Evolutionary conservation across 805 yeast genomes (phyloP).

Genomic region (Wickerhamomyces queroliae): DNA sequence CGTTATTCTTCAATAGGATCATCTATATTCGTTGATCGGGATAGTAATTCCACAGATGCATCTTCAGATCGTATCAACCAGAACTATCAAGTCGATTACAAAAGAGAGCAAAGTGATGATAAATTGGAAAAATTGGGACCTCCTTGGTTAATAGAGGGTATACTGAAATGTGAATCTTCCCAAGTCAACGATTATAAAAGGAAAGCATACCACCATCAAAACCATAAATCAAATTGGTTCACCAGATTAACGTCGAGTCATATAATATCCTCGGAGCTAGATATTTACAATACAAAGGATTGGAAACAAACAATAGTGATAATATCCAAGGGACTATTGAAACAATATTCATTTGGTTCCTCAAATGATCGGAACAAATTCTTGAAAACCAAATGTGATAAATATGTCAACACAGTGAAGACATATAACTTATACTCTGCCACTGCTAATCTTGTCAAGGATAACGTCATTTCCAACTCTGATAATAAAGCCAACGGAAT

Average conservation of each 20-base stretch:
- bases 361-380: slow-evolving; percentile 15
- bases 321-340: slow-evolving; percentile 43
- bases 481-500: slow-evolving; percentile 12
- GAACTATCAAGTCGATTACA: slow-evolving; percentile 24
- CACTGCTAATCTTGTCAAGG: slow-evolving; percentile 15
- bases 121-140: slow-evolving; percentile 64
- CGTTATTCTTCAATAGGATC: slow-evolving; percentile 22
- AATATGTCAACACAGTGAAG: slow-evolving; percentile 12
- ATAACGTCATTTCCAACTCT: slow-evolving; percentile 18
- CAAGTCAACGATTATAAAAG: slow-evolving; percentile 1
- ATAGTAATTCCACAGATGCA: slow-evolving; percentile 4
- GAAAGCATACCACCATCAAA: no score
- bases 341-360: slow-evolving; percentile 36
- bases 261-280: slow-evolving; percentile 24
- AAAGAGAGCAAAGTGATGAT: slow-evolving; percentile 46
- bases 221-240: slow-evolving; percentile 16
- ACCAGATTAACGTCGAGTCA: slow-evolving; percentile 12
- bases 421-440: slow-evolving; percentile 23
- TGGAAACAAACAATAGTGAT: slow-evolving; percentile 39
- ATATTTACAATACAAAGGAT: slow-evolving; percentile 15
- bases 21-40: slow-evolving; percentile 5
- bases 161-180: slow-evolving; percentile 36
- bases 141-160: slow-evolving; percentile 75
- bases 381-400: slow-evolving; percentile 13
- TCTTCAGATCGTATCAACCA: no score